phyloP scores from a whole-genome alignment of 345 rosid species.

The Litchi chinensis region DNA sequence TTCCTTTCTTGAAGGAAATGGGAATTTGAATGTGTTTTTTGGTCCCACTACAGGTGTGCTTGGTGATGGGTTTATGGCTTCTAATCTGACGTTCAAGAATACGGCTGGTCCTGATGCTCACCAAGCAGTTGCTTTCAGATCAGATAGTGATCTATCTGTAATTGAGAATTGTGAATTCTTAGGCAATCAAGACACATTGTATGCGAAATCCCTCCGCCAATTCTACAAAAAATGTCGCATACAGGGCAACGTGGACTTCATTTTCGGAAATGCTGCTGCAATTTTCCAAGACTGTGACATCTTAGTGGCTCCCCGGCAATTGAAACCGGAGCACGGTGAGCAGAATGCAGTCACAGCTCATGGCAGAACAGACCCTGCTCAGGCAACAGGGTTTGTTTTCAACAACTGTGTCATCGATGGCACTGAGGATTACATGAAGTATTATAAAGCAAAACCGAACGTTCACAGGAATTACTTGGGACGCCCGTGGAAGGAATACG shows the following conservation, averaged over 20 bases:
- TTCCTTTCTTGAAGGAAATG: no score
- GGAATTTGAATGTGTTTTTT: no score
- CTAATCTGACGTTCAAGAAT: conserved; percentile 73
- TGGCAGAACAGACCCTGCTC: conserved; percentile 88
- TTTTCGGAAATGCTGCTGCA: conserved; percentile 86
- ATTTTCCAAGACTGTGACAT: conserved; percentile 71
- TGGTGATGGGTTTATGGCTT: conserved; percentile 98
- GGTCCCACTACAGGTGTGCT: conserved; percentile 51
- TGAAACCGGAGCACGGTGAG: conserved; percentile 76
- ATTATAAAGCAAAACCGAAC: conserved; percentile 55
- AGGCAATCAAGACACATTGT: conserved; percentile 92
- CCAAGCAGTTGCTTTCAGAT: conserved; percentile 94
- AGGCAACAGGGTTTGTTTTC: conserved; percentile 73
- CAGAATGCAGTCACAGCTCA: conserved; percentile 77
- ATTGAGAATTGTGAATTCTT: conserved; percentile 83
- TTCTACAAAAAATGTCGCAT: conserved; percentile 77
- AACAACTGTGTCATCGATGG: conserved; percentile 73
- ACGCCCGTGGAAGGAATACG: conserved; percentile 95
- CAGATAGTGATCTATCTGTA: conserved; percentile 77
- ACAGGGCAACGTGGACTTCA: conserved; percentile 91
- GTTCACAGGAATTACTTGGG: conserved; percentile 77
- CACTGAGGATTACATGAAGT: conserved; percentile 71
- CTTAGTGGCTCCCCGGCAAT: conserved; percentile 63
- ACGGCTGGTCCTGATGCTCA: conserved; percentile 83
- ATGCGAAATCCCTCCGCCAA: conserved; percentile 86